A percentile compares a stretch with the other conserved stretches of the same genome.
phyloP scores from a whole-genome alignment of 805 yeast species.

The Hanseniaspora hatyaiensis region DNA sequence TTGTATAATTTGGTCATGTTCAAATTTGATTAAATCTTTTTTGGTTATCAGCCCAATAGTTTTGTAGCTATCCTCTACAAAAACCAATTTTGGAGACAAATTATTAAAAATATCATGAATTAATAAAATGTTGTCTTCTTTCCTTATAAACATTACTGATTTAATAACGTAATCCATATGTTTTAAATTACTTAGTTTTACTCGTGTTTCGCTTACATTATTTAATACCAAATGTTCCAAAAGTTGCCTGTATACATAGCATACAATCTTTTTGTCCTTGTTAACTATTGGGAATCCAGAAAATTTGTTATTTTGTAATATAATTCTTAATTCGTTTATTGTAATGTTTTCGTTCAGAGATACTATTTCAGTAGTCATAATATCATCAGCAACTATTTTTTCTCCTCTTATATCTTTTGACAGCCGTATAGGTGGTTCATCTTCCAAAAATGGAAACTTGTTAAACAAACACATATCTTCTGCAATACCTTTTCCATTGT shows the following conservation, averaged over 20 bases:
- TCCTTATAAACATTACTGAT: slow-evolving; percentile 52
- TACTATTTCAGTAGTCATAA: slow-evolving; percentile 23
- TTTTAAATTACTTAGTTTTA: slow-evolving; percentile 8
- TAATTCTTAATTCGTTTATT: slow-evolving; percentile 17
- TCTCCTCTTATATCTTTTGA: slow-evolving; percentile 35
- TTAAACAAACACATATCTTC: slow-evolving; percentile 86
- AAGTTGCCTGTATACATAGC: slow-evolving; percentile 16
- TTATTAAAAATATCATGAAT: slow-evolving; percentile 59
- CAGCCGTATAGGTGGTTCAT: slow-evolving; percentile 51
- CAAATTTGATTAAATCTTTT: slow-evolving; percentile 67
- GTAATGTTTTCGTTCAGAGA: slow-evolving; percentile 23
- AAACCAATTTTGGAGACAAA: slow-evolving; percentile 64
- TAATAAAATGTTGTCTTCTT: slow-evolving; percentile 45
- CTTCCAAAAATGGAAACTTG: slow-evolving; percentile 70
- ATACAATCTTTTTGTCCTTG: slow-evolving; percentile 19
- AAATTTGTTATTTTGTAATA: slow-evolving; percentile 4
- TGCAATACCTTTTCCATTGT: slow-evolving; percentile 73
- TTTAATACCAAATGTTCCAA: slow-evolving; percentile 15
- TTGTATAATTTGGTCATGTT: slow-evolving; percentile 28
- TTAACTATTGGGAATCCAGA: slow-evolving; percentile 29
- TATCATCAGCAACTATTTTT: slow-evolving; percentile 50
- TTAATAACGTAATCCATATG: slow-evolving; percentile 30
- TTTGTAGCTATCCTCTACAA: slow-evolving; percentile 45
- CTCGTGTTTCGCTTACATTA: slow-evolving; percentile 1
- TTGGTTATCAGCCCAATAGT: slow-evolving; percentile 70